phyloP scores from a whole-genome alignment of 306 rosid genomes.

The Pueraria montana region DNA sequence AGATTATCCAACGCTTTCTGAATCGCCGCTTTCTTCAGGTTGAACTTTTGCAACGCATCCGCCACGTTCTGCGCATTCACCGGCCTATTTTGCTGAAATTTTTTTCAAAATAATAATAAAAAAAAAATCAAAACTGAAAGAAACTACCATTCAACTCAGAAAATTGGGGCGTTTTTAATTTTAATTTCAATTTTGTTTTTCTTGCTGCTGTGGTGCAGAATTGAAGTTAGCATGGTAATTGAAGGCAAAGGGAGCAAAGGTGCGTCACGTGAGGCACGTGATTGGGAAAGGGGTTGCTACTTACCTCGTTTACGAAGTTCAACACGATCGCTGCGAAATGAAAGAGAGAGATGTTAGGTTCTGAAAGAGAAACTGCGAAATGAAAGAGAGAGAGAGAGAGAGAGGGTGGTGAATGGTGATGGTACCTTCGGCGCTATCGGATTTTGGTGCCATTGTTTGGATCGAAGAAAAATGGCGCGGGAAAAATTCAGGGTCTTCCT shows the following conservation, averaged over 20 bases:
- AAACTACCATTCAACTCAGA: constrained; percentile 3
- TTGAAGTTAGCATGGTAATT: too few species aligned
- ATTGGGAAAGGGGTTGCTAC: constrained; percentile 25
- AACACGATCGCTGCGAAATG: constrained; percentile 84
- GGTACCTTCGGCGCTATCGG: constrained; percentile 81
- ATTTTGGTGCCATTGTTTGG: constrained; percentile 84
- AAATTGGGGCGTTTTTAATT: not conserved
- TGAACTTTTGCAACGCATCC: constrained; percentile 88
- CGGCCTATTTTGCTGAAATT: constrained; percentile 87
- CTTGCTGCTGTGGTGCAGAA: not conserved
- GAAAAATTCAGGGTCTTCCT: constrained; percentile 48
- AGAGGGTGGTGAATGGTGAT: not conserved
- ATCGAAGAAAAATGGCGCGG: constrained; percentile 64
- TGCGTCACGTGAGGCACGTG: not conserved
- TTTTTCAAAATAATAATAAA: not conserved
- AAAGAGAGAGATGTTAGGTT: constrained; percentile 31
- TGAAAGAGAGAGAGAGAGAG: not conserved
- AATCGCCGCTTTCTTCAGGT: constrained; percentile 81
- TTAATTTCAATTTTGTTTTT: not conserved
- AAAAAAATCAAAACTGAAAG: not conserved
- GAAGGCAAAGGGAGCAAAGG: too few species aligned
- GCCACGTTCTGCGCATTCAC: constrained; percentile 87
- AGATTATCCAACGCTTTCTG: constrained; percentile 88
- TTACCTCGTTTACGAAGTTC: constrained; percentile 92
- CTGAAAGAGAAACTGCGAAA: constrained; percentile 18